A percentile compares a stretch with the other conserved stretches of the same genome.
Conservation (phyloP, 768 basidiomycete genomes). For the Podaxis sp. region DNA sequence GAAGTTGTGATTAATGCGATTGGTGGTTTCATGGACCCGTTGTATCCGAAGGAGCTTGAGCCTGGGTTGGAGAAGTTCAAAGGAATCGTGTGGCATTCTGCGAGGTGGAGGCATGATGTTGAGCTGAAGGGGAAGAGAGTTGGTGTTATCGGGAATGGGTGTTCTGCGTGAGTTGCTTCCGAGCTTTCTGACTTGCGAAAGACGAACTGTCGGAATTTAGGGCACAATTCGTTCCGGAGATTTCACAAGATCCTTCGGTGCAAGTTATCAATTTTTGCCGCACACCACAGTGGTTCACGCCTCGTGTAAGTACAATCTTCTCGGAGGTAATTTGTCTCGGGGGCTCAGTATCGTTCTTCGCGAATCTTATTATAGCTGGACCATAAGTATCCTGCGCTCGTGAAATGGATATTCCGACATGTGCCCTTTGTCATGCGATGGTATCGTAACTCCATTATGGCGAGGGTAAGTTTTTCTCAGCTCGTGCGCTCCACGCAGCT, state of each 20-base stretch:
- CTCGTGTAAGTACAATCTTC: slow-evolving; percentile 39
- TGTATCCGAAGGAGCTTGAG: slow-evolving; percentile 42
- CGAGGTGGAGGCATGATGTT: slow-evolving; percentile 55
- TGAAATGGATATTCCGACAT: slow-evolving; percentile 55
- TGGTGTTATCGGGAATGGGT: slow-evolving; percentile 65
- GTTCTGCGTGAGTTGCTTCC: slow-evolving; percentile 46
- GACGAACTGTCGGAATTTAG: slow-evolving; percentile 28
- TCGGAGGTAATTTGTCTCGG: background rate
- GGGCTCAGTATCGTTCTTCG: background rate
- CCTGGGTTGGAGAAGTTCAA: slow-evolving; percentile 44
- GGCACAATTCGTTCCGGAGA: slow-evolving; percentile 59
- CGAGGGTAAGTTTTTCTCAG: slow-evolving; percentile 33
- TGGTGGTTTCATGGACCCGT: slow-evolving; percentile 47
- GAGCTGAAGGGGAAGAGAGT: slow-evolving; percentile 51
- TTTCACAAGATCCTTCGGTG: slow-evolving; percentile 47
- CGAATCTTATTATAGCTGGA: slow-evolving; percentile 29
- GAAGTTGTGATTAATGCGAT: slow-evolving; percentile 51
- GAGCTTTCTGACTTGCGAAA: slow-evolving; percentile 10
- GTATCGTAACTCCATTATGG: slow-evolving; percentile 50
- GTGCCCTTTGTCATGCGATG: slow-evolving; percentile 48
- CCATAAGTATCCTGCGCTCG: slow-evolving; percentile 39
- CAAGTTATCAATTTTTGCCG: slow-evolving; percentile 59
- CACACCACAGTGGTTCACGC: slow-evolving; percentile 58
- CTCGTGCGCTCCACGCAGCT: background rate
- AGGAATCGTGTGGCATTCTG: slow-evolving; percentile 56